Percentiles rank a stretch among this genome's conserved stretches.
Conservation (phyloP, 2,329 filamentous ascomycete genomes). For the Paracoccidioides lutzii region DNA sequence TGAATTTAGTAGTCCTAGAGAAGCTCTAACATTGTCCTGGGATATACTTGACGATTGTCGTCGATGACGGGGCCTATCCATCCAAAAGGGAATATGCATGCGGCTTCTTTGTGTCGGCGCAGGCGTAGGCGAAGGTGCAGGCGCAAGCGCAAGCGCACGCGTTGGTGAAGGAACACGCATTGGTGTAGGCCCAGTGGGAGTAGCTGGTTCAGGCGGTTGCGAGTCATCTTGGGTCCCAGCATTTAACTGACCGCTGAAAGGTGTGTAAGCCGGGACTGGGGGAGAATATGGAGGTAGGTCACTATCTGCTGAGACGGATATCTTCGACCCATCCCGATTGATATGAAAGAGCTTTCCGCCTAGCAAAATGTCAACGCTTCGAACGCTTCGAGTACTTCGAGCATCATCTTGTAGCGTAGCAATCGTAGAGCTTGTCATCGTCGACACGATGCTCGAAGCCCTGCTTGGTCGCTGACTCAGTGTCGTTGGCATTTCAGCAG, state of each 20-base stretch:
- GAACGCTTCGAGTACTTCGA: constrained; percentile 13
- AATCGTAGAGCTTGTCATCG: constrained; percentile 18
- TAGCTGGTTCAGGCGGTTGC: neutral
- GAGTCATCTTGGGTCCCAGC: neutral
- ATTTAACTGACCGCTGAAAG: neutral
- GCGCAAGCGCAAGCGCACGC: neutral
- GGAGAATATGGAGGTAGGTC: constrained; percentile 13
- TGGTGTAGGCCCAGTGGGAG: neutral
- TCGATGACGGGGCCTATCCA: neutral
- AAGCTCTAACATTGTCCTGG: neutral
- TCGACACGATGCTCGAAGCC: constrained; percentile 21
- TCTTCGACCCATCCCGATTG: constrained; percentile 20
- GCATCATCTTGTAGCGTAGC: constrained; percentile 16
- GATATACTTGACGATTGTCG: neutral
- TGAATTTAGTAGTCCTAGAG: neutral
- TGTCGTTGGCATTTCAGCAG: neutral
- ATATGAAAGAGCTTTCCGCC: constrained; percentile 20
- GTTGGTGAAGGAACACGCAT: neutral
- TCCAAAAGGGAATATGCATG: neutral
- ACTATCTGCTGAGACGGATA: constrained; percentile 13
- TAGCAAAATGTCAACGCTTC: constrained; percentile 20
- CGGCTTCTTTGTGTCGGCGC: constrained; percentile 2
- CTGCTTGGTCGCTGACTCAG: constrained; percentile 14
- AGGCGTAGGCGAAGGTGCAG: neutral
- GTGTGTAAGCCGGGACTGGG: constrained; percentile 1